Conservation (phyloP, 1,139 yeast genomes). For the Citeromyces hawaiiensis region DNA sequence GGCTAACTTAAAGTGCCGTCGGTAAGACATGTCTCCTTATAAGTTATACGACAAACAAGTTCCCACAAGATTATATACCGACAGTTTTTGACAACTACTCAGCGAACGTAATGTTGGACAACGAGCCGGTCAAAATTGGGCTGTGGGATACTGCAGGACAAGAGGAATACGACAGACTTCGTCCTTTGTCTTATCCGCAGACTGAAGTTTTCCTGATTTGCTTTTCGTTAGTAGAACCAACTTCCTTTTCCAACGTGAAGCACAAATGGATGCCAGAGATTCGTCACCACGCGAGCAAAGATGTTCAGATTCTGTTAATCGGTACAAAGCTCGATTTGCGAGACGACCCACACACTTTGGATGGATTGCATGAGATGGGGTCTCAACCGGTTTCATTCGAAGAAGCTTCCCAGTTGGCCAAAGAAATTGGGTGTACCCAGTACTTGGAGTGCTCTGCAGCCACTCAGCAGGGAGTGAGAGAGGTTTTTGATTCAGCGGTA, state of each 20-base stretch:
- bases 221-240: conserved; percentile 75
- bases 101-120: conserved; percentile 76
- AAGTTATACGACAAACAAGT: conserved; percentile 85
- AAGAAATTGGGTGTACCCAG: conserved; percentile 59
- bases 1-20: conserved; percentile 44
- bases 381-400: conserved; percentile 45
- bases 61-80: conserved; percentile 92
- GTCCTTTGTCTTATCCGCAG: conserved; percentile 88
- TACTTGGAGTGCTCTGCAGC: conserved; percentile 92
- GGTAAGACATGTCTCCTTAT: conserved; percentile 87
- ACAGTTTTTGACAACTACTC: conserved; percentile 79
- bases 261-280: conserved; percentile 82
- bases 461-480: conserved; percentile 75
- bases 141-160: conserved; percentile 99
- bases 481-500: conserved; percentile 73
- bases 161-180: no score
- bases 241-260: conserved; percentile 66
- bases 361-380: conserved; percentile 52
- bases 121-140: conserved; percentile 70
- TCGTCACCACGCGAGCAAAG: conserved; percentile 70
- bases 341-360: conserved; percentile 67
- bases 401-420: conserved; percentile 58
- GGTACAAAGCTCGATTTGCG: conserved; percentile 84
- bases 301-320: conserved; percentile 61
- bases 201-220: conserved; percentile 83